Evolutionary conservation across 257 asterid genomes (phyloP), one percentile per base, ranked within the genome.

Genomic region (Gentiana macrophylla): DNA sequence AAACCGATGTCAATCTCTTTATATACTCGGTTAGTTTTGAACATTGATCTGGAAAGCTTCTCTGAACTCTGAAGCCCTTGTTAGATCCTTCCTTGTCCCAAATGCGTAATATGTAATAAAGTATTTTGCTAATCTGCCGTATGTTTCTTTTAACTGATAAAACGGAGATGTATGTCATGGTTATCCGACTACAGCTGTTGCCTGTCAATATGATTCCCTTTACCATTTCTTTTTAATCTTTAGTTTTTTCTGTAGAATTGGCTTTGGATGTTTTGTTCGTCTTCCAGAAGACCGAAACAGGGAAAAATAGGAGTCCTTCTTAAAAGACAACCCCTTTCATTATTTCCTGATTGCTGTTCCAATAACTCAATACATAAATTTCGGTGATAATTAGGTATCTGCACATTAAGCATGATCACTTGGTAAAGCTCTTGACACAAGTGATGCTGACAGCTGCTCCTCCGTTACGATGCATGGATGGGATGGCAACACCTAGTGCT

Each of bases 351-450:
- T 48, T 52, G 32, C 67, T 48, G 15, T 61, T 64, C 52, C 43
- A 54, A 58, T 56, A 37, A 52, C 60, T 43, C 35, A 10, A 59
- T 35, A 37, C 9, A 36, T 35, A 50, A 35, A 13, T 56, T 55
- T 49, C 64, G 38, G 12, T 55, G 59, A 38, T 62, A 57, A 57
- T 57, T 75, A 91, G 98, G 89, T 84, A 84, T 79, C 74, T 94
- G 61, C 98, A 91, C 66, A 68, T 84, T 77, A 81, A 71, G 66
- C 80, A 78, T 65, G 81, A 79, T 70, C 96, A 91, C 79, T 72
- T 91, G 76, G 78, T 84, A 71, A 76, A 75, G 74, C 79, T 91
- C 72, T 83, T 91, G 47, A 91, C 84, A 70, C 96, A 84, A 75
- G 70, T 91, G 70, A 78, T 87, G 76, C 74, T 80, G 73, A 69